Conservation (phyloP, 2,329 filamentous ascomycete genomes). For the Dothistroma septosporum region DNA sequence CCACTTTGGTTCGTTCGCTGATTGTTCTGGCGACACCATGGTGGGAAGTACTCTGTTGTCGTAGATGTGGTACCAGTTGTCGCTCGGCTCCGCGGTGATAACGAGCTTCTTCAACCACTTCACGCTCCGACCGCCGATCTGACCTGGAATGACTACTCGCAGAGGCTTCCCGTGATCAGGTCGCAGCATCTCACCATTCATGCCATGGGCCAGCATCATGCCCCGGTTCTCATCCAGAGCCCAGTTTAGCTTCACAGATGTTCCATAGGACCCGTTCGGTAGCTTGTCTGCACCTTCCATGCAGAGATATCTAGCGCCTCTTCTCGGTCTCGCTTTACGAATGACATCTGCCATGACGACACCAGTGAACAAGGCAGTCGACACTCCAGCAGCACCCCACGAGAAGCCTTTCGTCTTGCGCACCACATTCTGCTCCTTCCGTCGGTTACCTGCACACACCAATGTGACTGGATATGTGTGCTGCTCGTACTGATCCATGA, state of each 20-base stretch:
- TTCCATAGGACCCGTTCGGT: conserved; percentile 86
- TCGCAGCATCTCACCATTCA: conserved; percentile 78
- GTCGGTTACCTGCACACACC: conserved; percentile 85
- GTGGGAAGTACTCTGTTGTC: conserved; percentile 89
- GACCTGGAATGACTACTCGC: conserved; percentile 77
- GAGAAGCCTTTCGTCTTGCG: conserved; percentile 91
- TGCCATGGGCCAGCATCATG: conserved; percentile 81
- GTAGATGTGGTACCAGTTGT: conserved; percentile 94
- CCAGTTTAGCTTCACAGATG: conserved; percentile 83
- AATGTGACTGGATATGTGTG: conserved; percentile 82
- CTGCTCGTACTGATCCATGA: conserved; percentile 72
- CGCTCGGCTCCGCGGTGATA: conserved; percentile 71
- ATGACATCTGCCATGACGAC: conserved; percentile 71
- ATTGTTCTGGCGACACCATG: conserved; percentile 76
- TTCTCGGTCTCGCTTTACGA: conserved; percentile 60
- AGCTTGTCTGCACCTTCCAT: conserved; percentile 85
- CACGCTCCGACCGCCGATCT: conserved; percentile 87
- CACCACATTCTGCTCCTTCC: conserved; percentile 89
- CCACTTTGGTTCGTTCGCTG: conserved; percentile 66
- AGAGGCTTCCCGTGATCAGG: conserved; percentile 86
- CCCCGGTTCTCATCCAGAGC: conserved; percentile 77
- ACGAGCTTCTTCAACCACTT: conserved; percentile 87
- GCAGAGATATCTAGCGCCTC: conserved; percentile 75
- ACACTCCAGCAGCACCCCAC: conserved; percentile 83
- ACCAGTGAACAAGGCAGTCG: conserved; percentile 84